phyloP scores from a whole-genome alignment of 2,329 filamentous ascomycete genomes.

The Leptographium wingfieldii region DNA sequence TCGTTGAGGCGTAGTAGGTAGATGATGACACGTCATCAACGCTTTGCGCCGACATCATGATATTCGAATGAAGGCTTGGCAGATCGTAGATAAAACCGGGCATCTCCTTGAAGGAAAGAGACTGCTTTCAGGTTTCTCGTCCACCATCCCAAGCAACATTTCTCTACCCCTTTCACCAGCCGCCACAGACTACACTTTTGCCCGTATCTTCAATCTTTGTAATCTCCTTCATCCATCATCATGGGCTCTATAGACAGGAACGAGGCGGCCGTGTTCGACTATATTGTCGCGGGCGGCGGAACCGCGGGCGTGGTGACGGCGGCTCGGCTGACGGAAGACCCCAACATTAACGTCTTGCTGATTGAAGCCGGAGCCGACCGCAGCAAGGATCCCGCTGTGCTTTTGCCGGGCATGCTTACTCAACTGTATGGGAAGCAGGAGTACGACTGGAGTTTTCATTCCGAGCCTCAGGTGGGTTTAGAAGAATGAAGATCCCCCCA shows the following conservation, averaged over 20 bases:
- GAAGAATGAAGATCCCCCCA: too few relatives aligned
- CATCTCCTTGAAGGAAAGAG: too few relatives aligned
- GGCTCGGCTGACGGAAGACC: constrained; percentile 23
- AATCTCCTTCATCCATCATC: neutral
- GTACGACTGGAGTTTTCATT: constrained; percentile 28
- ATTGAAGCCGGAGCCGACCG: constrained; percentile 19
- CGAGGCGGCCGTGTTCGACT: constrained; percentile 11
- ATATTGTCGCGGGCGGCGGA: constrained; percentile 29
- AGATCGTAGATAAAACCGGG: too few relatives aligned
- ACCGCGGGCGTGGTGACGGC: constrained; percentile 28
- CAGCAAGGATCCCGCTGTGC: constrained; percentile 12
- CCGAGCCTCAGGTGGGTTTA: constrained; percentile 20
- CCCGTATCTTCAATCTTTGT: too few relatives aligned
- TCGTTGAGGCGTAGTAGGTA: too few relatives aligned
- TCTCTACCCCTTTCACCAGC: too few relatives aligned
- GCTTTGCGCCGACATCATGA: too few relatives aligned
- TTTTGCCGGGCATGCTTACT: constrained; percentile 22
- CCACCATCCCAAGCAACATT: too few relatives aligned
- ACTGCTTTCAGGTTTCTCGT: too few relatives aligned
- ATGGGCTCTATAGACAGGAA: neutral
- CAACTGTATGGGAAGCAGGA: constrained; percentile 21
- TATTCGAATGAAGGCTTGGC: too few relatives aligned
- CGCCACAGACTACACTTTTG: too few relatives aligned
- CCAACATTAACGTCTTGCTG: constrained; percentile 20
- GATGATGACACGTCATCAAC: too few relatives aligned